A percentile compares a stretch with the other conserved stretches of the same genome.
Evolutionary conservation across 129 eudicot genomes (phyloP).

Genomic region (Mikania micrantha): DNA sequence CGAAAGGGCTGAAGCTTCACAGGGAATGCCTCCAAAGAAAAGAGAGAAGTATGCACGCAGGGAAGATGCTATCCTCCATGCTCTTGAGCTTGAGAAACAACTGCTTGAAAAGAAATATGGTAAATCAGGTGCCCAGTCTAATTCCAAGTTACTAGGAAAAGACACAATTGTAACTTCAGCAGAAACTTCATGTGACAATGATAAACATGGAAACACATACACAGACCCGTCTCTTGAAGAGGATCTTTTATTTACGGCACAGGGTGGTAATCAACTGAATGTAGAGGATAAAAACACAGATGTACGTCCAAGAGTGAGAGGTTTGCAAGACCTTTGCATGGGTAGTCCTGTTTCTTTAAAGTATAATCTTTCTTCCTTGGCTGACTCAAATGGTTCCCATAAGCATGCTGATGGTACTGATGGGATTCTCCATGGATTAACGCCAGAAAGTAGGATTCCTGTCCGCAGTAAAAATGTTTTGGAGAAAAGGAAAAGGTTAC

Average conservation of each 20-base stretch:
- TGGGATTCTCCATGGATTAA: conserved; percentile 12
- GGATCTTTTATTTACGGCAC: conserved; percentile 15
- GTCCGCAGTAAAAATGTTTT: conserved; percentile 24
- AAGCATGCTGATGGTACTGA: background rate
- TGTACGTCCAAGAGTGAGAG: conserved; percentile 49
- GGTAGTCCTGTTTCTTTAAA: conserved; percentile 28
- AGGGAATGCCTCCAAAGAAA: conserved; percentile 60
- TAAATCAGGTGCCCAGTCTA: conserved; percentile 38
- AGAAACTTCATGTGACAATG: conserved; percentile 32
- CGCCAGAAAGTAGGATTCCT: conserved; percentile 22
- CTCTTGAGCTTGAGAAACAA: conserved; percentile 77
- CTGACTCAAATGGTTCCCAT: conserved; percentile 22
- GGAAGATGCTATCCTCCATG: conserved; percentile 69
- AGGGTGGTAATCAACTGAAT: conserved; percentile 13
- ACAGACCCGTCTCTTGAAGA: conserved; percentile 24
- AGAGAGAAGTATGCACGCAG: conserved; percentile 60
- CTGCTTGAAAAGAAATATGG: conserved; percentile 59
- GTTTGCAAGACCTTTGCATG: conserved; percentile 61
- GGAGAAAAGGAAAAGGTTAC: too few species aligned
- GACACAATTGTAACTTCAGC: conserved; percentile 29
- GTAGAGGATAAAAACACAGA: conserved; percentile 45
- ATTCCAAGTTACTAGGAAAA: conserved; percentile 26
- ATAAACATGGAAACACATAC: conserved; percentile 27
- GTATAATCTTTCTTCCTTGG: conserved; percentile 27
- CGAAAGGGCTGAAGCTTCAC: conserved; percentile 60